Evolutionary conservation across 148 eudicot genomes (phyloP).

Genomic region (Camellia sinensis): DNA sequence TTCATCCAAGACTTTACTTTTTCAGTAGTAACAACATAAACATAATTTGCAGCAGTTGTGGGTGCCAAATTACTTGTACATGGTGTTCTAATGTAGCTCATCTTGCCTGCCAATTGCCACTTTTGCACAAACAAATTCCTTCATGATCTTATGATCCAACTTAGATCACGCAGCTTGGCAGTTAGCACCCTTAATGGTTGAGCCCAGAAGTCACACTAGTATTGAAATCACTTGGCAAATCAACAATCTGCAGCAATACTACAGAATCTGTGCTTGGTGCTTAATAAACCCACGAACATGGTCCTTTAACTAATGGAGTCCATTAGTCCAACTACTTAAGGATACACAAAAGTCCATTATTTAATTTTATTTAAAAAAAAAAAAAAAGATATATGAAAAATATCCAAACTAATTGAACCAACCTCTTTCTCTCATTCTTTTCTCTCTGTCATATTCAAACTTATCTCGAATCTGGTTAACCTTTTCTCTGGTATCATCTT

Average conservation of each 20-base stretch:
- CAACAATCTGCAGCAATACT: not conserved
- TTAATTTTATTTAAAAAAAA: not conserved
- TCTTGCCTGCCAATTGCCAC: not conserved
- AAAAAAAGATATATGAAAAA: not conserved
- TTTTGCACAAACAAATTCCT: not conserved
- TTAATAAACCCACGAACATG: not conserved
- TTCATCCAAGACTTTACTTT: not conserved
- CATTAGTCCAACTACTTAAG: not conserved
- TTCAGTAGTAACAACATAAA: too few relatives aligned
- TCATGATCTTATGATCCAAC: not conserved
- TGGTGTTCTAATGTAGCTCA: not conserved
- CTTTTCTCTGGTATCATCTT: conserved; percentile 61
- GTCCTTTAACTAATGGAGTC: not conserved
- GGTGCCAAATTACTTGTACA: too few relatives aligned
- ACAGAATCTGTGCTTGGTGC: not conserved
- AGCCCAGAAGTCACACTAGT: not conserved
- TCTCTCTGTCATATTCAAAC: conserved; percentile 93
- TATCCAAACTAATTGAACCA: conserved; percentile 21
- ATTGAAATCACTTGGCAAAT: not conserved
- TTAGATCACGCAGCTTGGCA: too few relatives aligned
- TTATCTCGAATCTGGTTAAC: conserved; percentile 80
- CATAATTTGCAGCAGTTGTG: too few relatives aligned
- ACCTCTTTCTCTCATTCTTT: conserved; percentile 95
- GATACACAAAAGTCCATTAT: not conserved
- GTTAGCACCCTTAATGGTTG: too few relatives aligned